Base-by-base conservation (phyloP, 2,329 filamentous ascomycete species). In the Phialophora tarda region DNA sequence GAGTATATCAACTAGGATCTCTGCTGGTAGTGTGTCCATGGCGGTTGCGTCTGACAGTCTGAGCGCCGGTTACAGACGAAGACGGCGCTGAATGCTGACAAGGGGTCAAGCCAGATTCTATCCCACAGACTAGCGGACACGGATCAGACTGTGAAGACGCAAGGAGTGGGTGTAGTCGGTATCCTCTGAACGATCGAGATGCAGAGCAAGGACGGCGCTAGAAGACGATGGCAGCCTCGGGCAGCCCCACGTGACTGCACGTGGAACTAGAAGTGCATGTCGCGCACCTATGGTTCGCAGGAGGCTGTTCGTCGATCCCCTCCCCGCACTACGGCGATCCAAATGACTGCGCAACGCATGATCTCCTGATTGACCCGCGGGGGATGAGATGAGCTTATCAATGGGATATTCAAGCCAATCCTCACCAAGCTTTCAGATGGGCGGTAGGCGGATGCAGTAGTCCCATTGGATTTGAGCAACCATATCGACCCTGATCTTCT, bases 1-100 rank as follows among this genome's bases (percentile, higher is more conserved):
- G 67, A 89, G 78, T 70, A 90, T 85, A 73, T 89, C 84, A 68
- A 88, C 81, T 64, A 89, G 75, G 69, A 90, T 84, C 79, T 90
- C 88, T 76, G 85, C 82, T 47, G 88, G 88, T 69, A 90, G 83
- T 72, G 80, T 81, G 71, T 86, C 82, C 75, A 87, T 82, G 44
- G 47, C 44, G 53, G 32, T 14, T 17, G 59, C 12, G 17, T 28
- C 8, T 14, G 28, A n/a, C 26, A 26, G 3, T 28, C 14, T 8
- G 14, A n/a, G 24, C 47, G 47, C 47, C 21, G 12, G 7, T 51
- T 12, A 23, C 48, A 2, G 23, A 50, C 11, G 47, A 51, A 21
- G 21, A 26, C 17, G 26, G 14, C 48, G 24, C 48, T 51, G 5
- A 51, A 51, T 12, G 21, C 24, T 51, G 8, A 50, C 47, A 24